Percentiles rank a stretch among this genome's conserved stretches.
Evolutionary conservation across 1,284 basidiomycete genomes (phyloP).

Genomic region (Leccinum insolens): DNA sequence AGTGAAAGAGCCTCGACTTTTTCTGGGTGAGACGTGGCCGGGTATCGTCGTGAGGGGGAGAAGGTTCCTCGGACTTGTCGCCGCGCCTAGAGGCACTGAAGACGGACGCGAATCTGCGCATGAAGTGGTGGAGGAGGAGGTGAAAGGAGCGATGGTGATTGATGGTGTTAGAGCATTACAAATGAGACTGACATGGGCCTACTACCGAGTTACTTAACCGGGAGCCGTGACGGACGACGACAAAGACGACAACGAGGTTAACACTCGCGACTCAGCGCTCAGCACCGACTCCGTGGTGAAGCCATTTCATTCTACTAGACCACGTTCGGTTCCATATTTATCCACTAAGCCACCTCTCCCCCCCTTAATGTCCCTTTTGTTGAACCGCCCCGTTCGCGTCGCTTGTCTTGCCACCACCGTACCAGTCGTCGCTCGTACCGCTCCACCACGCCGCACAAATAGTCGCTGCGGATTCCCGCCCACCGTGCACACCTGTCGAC

Average conservation of each 20-base stretch:
- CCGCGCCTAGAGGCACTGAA: constrained; percentile 49
- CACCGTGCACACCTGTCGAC: constrained; percentile 51
- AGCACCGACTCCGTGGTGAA: constrained; percentile 18
- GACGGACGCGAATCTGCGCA: constrained; percentile 58
- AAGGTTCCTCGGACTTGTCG: constrained; percentile 45
- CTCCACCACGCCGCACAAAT: constrained; percentile 56
- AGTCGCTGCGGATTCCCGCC: constrained; percentile 53
- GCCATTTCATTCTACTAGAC: constrained; percentile 3
- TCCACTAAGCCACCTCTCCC: neutral
- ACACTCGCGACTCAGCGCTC: neutral
- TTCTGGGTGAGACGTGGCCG: constrained; percentile 20
- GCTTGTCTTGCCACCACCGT: constrained; percentile 47
- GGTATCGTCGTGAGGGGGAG: constrained; percentile 22
- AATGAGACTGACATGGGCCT: constrained; percentile 34
- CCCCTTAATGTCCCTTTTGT: constrained; percentile 18
- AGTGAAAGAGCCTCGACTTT: constrained; percentile 25
- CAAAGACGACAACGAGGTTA: constrained; percentile 8
- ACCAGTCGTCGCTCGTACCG: constrained; percentile 60
- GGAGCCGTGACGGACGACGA: constrained; percentile 8
- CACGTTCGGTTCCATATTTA: constrained; percentile 5
- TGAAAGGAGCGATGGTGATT: constrained; percentile 20
- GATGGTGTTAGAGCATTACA: constrained; percentile 35
- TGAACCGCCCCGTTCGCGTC: constrained; percentile 6
- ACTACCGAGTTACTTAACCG: constrained; percentile 31
- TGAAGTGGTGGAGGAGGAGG: constrained; percentile 30